Evolutionary conservation across 1,139 yeast genomes (phyloP), one percentile per base, ranked within the genome.

Genomic region (Sugiyamaella pinicola): DNA sequence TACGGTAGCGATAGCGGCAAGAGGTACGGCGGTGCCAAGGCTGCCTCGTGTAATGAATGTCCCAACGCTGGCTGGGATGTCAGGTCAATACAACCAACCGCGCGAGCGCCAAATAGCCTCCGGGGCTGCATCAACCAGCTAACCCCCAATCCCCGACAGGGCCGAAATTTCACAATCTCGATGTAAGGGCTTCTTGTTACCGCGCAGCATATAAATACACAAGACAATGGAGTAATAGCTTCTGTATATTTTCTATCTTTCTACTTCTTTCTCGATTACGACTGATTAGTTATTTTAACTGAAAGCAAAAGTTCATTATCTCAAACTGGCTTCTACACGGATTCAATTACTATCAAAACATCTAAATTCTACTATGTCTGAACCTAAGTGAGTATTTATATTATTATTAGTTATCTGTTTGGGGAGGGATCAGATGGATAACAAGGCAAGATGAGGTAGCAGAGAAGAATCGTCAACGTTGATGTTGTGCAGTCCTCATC

Each of bases 321-420:
- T 41, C 45, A 41, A 41, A 28, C 45, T 46, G 49, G 49, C 49
- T 46, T 46, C 49, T 28, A 26, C 37, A 28, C 43, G 49, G 18
- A 19, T 46, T 12, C 49, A 46, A 37, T 19, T 46, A 37, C 42
- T 46, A 4, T 37, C 43, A 22, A 37, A 31, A 21, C 49, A 46
- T 28, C 18, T 46, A 28, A 46, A 26, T 17, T 35, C 49, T 37
- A 35, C 41, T 21, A 46, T 46, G 49, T 28, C 49, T n/a, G 40
- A 37, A 28, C 44, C 49, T 33, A 46, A 46, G 49, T 46, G 18
- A 46, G 49, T 46, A 37, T n/a, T n/a, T n/a, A n/a, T n/a, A n/a
- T n/a, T n/a, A n/a, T n/a, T n/a, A n/a, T n/a, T n/a, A n/a, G n/a
- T n/a, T 34, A 19, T 12, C 10, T 5, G 17, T 3, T 10, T 34